Percentiles rank a stretch among this genome's conserved stretches.
phyloP scores from a whole-genome alignment of 2,329 filamentous ascomycete species.

The Botrytis sinoallii region DNA sequence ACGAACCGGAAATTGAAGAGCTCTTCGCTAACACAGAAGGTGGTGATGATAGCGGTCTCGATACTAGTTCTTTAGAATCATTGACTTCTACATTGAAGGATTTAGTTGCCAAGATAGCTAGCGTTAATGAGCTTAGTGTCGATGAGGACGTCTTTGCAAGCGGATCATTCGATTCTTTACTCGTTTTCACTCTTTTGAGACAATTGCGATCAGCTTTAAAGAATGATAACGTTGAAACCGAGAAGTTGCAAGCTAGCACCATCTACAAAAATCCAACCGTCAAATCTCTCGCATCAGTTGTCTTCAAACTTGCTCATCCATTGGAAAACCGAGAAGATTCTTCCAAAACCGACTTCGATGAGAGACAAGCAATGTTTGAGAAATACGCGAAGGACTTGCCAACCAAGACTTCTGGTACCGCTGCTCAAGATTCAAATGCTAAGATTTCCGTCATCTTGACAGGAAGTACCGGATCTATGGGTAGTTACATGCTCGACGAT shows the following conservation, averaged over 20 bases:
- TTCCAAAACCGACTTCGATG: not conserved
- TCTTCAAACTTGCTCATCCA: conserved; percentile 10
- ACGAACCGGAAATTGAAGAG: conserved; percentile 21
- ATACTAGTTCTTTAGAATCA: conserved; percentile 1
- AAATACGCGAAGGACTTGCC: conserved; percentile 22
- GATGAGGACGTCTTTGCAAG: conserved; percentile 14
- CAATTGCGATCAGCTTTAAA: conserved; percentile 15
- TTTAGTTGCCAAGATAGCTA: conserved; percentile 6
- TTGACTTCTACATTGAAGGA: conserved; percentile 1
- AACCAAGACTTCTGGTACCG: not conserved
- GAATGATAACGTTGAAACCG: not conserved
- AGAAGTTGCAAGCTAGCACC: conserved; percentile 15
- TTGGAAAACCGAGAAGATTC: not conserved
- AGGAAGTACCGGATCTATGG: conserved; percentile 49
- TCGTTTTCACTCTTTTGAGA: conserved; percentile 17
- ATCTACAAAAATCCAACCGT: conserved; percentile 17
- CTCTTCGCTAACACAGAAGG: conserved; percentile 11
- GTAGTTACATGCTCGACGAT: conserved; percentile 46
- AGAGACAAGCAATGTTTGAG: conserved; percentile 21
- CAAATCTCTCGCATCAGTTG: conserved; percentile 8
- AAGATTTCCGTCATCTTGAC: conserved; percentile 41
- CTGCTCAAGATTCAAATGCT: not conserved
- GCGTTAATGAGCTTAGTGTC: not conserved
- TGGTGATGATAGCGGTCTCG: not conserved
- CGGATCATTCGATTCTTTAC: conserved; percentile 18